Percentiles rank a stretch among this genome's conserved stretches.
These are phyloP conservation scores for Pyrenophora tritici-repentis DNA, from an alignment of 2,329 filamentous ascomycete genomes.

Conservation along the genomic window DNA sequence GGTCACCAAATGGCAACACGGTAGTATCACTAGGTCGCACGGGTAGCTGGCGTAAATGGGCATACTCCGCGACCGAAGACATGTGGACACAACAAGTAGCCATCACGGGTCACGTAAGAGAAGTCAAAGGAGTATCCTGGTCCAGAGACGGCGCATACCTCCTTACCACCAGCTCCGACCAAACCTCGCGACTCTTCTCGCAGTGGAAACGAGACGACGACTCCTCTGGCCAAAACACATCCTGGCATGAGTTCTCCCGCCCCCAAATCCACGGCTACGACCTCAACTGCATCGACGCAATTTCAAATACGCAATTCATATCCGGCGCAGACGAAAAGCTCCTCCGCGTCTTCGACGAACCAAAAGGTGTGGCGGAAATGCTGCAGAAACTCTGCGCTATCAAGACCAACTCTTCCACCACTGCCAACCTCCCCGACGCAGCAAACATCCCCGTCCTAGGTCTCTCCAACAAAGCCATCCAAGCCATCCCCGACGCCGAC, in stretches of 20 bases:
- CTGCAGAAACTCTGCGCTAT: slow-evolving; percentile 71
- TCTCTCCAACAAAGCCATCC: slow-evolving; percentile 90
- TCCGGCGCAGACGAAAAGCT: slow-evolving; percentile 97
- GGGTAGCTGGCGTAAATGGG: slow-evolving; percentile 91
- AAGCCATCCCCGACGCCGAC: slow-evolving; percentile 53
- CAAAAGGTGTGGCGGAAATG: slow-evolving; percentile 78
- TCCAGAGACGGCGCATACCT: slow-evolving; percentile 80
- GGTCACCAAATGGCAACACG: slow-evolving; percentile 76
- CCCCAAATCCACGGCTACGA: slow-evolving; percentile 99
- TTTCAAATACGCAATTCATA: slow-evolving; percentile 77
- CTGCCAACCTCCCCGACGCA: slow-evolving; percentile 69
- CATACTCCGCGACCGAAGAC: slow-evolving; percentile 63
- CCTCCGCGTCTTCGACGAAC: slow-evolving; percentile 92
- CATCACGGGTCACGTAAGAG: slow-evolving; percentile 80
- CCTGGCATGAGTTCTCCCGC: slow-evolving; percentile 94
- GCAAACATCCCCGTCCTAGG: slow-evolving; percentile 95
- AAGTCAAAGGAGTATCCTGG: slow-evolving; percentile 85
- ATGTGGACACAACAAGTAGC: slow-evolving; percentile 78
- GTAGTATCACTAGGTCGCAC: slow-evolving; percentile 87
- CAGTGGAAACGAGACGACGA: slow-evolving; percentile 66
- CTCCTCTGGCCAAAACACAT: slow-evolving; percentile 45
- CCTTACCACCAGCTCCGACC: slow-evolving; percentile 86
- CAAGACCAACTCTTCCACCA: slow-evolving; percentile 19
- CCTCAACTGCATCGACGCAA: slow-evolving; percentile 85
- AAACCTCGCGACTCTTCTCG: slow-evolving; percentile 87